Evolutionary conservation across 176 grass and related monocot genomes (phyloP), one percentile per base, ranked within the genome.

Genomic region (Musa beccarii): DNA sequence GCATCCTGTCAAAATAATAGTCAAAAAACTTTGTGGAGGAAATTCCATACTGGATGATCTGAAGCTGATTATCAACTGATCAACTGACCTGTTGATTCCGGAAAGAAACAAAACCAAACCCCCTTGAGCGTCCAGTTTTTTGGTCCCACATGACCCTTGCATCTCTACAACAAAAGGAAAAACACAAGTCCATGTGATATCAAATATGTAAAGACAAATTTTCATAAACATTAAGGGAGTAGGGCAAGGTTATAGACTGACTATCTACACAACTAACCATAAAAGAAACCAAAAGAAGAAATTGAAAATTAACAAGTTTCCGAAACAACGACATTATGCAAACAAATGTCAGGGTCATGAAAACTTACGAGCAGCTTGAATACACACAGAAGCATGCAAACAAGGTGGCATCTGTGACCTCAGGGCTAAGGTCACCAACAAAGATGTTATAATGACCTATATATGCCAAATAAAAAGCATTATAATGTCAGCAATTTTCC

Each of bases 401-500:
- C 57, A 99, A 83, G 55, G 90, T 83, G 53, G 90, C 90, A 91
- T 99, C 95, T 10, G 95, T 99, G 55, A 99, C 84, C 77, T 99
- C 95, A 16, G 90, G 95, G 81, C 95, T 91, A 75, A 99, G 90
- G 82, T 99, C 95, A 29, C 95, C 95, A 11, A 99, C 90, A 86
- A 99, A 99, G 71, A 99, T 89, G 63, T 94, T 99, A 72, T 87
- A 99, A 74, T 98, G 94, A 19, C 86, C 94, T 98, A 80, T 51
- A 66, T 15, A 26, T 61, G 76, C 43, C 12, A 71, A 82, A 52
- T 80, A 57, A 54, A 78, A 16, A 66, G 74, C 11, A 22, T 17
- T 43, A 43, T 10, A 26, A 22, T 12, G 17, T 24, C 19, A 49
- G 10, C 34, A 68, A 34, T 29, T 34, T 43, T 22, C 15, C 26